Evolutionary conservation across 371 early-diverging fungal species (phyloP), one percentile per base, ranked within the genome.

Genomic region (Mucor irregularis): DNA sequence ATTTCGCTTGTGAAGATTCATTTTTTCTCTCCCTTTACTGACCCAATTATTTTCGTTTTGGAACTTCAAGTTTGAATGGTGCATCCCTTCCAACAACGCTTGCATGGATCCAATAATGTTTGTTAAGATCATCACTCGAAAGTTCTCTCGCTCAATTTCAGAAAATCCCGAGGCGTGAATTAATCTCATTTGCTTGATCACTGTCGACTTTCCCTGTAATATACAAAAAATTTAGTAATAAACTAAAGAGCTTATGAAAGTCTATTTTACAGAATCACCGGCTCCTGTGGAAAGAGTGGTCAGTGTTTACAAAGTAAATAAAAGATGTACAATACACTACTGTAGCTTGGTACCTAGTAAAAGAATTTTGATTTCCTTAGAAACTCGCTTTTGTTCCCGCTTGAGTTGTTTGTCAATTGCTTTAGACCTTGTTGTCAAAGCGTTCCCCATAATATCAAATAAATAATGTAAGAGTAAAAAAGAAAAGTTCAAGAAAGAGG

Each of bases 141-240:
- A 95, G 35, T 91, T 84, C 53, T 87, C 87, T 30, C 90, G 84
- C 72, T 97, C 96, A 21, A 88, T 85, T 26, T 68, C 64, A 37
- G 87, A 83, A 69, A 91, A 97, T 3, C 96, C 96, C 45, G 82
- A 85, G 53, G 86, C 93, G 71, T 97, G 96, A 58, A 97, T 94
- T 30, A 96, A 83, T 67, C 90, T 90, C 95, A 97, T 96, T 66
- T 97, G 96, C 71, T 97, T 97, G 37, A 97, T 76, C 61, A 97
- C 91, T 29, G 97, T 97, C 45, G 90, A 88, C 71, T 97, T 97
- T 26, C 97, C 97, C n/a, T n/a, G n/a, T n/a, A n/a, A n/a, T n/a
- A n/a, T n/a, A n/a, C n/a, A n/a, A n/a, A n/a, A n/a, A n/a, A n/a
- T n/a, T n/a, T n/a, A n/a, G n/a, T n/a, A n/a, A 34, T 14, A 34